phyloP scores from a whole-genome alignment of 129 eudicot genomes.

The Heracleum sosnowskyi region DNA sequence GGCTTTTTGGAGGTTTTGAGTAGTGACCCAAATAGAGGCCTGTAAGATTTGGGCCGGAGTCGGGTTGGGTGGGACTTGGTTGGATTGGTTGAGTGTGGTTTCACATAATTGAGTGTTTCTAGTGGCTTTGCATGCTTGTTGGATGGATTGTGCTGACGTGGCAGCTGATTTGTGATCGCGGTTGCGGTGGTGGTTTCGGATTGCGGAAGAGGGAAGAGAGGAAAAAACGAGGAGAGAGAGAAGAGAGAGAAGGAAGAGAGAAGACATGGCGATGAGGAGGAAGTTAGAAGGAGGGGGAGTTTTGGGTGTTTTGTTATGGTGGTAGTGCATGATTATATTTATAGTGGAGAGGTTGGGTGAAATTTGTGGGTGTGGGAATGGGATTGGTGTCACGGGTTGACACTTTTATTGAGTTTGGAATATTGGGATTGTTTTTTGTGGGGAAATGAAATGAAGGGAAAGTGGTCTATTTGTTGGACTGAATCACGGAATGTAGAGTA shows the following conservation, averaged over 20 bases:
- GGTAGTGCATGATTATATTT: slow-evolving; percentile 16
- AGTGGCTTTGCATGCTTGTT: slow-evolving; percentile 56
- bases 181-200: slow-evolving; percentile 18
- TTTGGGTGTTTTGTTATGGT: slow-evolving; percentile 26
- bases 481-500: no score
- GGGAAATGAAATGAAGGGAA: no score
- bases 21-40: slow-evolving; percentile 39
- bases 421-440: background rate
- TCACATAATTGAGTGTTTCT: slow-evolving; percentile 42
- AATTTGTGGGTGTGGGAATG: slow-evolving; percentile 4
- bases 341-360: background rate
- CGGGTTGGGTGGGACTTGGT: slow-evolving; percentile 7
- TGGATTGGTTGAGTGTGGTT: slow-evolving; percentile 21
- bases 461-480: no score
- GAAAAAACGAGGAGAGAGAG: slow-evolving; percentile 44
- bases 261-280: slow-evolving; percentile 35
- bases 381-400: slow-evolving; percentile 14
- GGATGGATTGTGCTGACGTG: slow-evolving; percentile 22
- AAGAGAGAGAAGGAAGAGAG: slow-evolving; percentile 24
- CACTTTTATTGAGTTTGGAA: background rate
- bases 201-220: slow-evolving; percentile 31
- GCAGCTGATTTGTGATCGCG: background rate
- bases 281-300: slow-evolving; percentile 11
- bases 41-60: slow-evolving; percentile 31
- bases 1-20: slow-evolving; percentile 28